Evolutionary conservation across 2,329 filamentous ascomycete genomes (phyloP).

Genomic region (Ceratocystis cubensis): DNA sequence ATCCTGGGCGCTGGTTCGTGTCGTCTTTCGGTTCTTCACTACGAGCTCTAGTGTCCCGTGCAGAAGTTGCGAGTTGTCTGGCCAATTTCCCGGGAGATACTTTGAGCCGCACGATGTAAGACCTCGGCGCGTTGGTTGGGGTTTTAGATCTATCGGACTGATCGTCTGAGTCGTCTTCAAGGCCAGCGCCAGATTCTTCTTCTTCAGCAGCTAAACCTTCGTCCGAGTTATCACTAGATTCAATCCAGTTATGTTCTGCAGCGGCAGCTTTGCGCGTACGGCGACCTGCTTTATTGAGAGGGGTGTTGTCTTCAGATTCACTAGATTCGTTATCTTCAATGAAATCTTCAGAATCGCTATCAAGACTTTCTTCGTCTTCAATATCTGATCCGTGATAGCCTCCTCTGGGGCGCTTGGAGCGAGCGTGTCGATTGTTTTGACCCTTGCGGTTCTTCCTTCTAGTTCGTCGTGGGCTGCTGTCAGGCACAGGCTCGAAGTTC

Average conservation of each 20-base stretch:
- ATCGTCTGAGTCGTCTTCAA: constrained; percentile 25
- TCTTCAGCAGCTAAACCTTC: constrained; percentile 33
- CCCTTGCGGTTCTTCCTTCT: constrained; percentile 29
- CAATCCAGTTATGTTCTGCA: constrained; percentile 17
- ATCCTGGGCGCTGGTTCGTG: constrained; percentile 46
- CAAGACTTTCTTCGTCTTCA: constrained; percentile 44
- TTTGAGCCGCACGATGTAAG: constrained; percentile 36
- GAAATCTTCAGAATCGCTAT: constrained; percentile 36
- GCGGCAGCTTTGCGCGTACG: constrained; percentile 37
- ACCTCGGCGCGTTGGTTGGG: constrained; percentile 16
- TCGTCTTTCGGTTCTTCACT: constrained; percentile 44
- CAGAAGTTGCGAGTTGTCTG: constrained; percentile 26
- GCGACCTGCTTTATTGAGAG: constrained; percentile 37
- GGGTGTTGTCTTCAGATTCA: constrained; percentile 31
- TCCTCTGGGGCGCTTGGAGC: constrained; percentile 29
- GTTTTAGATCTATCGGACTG: constrained; percentile 26
- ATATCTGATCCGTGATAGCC: constrained; percentile 50
- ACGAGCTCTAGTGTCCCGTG: constrained; percentile 40
- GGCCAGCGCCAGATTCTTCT: constrained; percentile 30
- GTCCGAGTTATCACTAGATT: constrained; percentile 19
- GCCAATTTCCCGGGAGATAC: constrained; percentile 27
- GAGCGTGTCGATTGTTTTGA: constrained; percentile 29
- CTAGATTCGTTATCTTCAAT: constrained; percentile 33
- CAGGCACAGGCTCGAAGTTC: constrained; percentile 46
- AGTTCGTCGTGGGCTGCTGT: constrained; percentile 33